A percentile compares a stretch with the other conserved stretches of the same genome.
Conservation (phyloP, 306 rosid species). For the Rubus parviflorus region DNA sequence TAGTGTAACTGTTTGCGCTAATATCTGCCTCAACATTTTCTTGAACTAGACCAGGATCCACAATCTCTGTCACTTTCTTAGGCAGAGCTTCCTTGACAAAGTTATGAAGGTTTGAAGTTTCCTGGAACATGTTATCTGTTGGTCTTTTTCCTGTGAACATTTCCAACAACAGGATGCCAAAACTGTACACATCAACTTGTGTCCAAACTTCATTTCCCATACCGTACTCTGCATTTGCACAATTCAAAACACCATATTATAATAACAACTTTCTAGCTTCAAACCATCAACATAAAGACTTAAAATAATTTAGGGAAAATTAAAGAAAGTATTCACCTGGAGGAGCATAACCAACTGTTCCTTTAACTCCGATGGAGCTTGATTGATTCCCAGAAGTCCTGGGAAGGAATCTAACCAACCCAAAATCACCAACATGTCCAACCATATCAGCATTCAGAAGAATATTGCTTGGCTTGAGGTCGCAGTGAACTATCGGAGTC, state of each 20-base stretch:
- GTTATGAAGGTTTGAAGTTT: constrained; percentile 12
- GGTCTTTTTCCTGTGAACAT: constrained; percentile 10
- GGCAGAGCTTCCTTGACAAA: not conserved
- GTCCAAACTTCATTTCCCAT: constrained; percentile 30
- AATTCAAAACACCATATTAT: not conserved
- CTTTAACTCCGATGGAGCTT: constrained; percentile 12
- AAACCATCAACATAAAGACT: not conserved
- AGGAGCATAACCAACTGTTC: constrained; percentile 40
- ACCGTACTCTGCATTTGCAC: constrained; percentile 33
- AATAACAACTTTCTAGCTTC: not conserved
- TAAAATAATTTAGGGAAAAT: not conserved
- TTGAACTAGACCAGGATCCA: not conserved
- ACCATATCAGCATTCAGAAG: too few relatives aligned
- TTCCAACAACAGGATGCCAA: constrained; percentile 26
- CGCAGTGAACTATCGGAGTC: constrained; percentile 33
- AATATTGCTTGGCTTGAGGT: too few relatives aligned
- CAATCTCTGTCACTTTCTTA: not conserved
- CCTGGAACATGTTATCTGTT: constrained; percentile 16
- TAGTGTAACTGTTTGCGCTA: too few relatives aligned
- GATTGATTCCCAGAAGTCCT: constrained; percentile 12
- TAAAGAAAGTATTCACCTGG: constrained; percentile 23
- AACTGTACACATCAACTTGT: constrained; percentile 31
- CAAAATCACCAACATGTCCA: too few relatives aligned
- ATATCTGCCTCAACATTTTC: too few relatives aligned
- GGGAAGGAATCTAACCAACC: constrained; percentile 24